phyloP scores from a whole-genome alignment of 2,329 filamentous ascomycete species.

The Raffaelea ambrosiae region DNA sequence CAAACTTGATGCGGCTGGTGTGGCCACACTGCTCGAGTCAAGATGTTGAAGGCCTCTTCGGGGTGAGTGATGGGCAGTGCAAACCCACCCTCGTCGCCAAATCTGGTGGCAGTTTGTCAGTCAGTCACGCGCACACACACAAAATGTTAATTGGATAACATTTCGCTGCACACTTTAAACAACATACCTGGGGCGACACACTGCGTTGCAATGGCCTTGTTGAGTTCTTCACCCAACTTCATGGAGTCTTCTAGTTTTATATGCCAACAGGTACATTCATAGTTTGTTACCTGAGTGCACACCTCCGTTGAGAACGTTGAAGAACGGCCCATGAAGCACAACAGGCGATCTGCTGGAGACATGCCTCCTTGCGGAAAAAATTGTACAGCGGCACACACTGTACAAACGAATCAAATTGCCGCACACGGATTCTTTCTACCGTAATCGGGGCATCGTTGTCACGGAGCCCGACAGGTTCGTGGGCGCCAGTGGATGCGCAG shows the following conservation, averaged over 20 bases:
- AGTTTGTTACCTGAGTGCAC: conserved; percentile 25
- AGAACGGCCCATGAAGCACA: conserved; percentile 48
- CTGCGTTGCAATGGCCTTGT: conserved; percentile 20
- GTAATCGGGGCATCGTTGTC: conserved; percentile 83
- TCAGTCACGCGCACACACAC: too few relatives aligned
- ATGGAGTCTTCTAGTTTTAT: conserved; percentile 18
- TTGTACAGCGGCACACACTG: background rate
- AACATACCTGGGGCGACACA: conserved; percentile 7
- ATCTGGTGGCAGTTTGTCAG: conserved; percentile 16
- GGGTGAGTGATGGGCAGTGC: conserved; percentile 25
- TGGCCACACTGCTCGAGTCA: conserved; percentile 21
- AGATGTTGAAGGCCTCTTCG: conserved; percentile 23
- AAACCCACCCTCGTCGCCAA: conserved; percentile 28
- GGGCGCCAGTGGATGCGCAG: conserved; percentile 20
- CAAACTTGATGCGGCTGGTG: conserved; percentile 25
- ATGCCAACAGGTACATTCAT: conserved; percentile 20
- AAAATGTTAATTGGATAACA: too few relatives aligned
- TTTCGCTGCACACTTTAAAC: background rate
- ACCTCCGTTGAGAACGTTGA: conserved; percentile 49
- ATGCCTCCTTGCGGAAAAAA: background rate
- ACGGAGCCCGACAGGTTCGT: conserved; percentile 86
- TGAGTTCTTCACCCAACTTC: conserved; percentile 23
- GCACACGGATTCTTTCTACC: conserved; percentile 73
- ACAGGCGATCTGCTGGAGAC: conserved; percentile 27
- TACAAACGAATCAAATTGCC: conserved; percentile 24